phyloP scores from a whole-genome alignment of 805 yeast species.

The Lachancea meyersii region DNA sequence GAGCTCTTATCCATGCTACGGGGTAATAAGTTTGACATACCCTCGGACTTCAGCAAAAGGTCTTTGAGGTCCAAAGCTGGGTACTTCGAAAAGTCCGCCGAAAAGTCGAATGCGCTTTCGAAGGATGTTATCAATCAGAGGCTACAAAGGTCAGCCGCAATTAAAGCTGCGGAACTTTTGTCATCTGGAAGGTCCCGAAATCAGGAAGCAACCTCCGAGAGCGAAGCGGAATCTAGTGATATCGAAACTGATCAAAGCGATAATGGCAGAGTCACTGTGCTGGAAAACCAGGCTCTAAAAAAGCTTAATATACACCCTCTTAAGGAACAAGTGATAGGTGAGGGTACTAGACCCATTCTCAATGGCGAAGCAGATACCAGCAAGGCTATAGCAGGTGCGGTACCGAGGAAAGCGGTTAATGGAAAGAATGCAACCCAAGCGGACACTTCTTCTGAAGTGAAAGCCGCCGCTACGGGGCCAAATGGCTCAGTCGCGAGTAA shows the following conservation, averaged over 20 bases:
- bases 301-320: conserved; percentile 21
- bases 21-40: conserved; percentile 18
- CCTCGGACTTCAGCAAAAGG: conserved; percentile 9
- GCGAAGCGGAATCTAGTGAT: conserved; percentile 12
- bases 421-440: background rate
- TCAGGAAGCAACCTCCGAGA: conserved; percentile 7
- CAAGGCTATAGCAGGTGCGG: background rate
- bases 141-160: conserved; percentile 28
- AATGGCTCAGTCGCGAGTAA: too few relatives aligned
- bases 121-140: conserved; percentile 27
- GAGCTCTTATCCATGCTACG: conserved; percentile 26
- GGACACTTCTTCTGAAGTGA: too few relatives aligned
- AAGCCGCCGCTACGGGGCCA: too few relatives aligned
- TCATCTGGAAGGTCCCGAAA: conserved; percentile 15
- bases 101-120: conserved; percentile 27
- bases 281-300: conserved; percentile 15
- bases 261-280: conserved; percentile 12
- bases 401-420: background rate
- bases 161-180: conserved; percentile 25
- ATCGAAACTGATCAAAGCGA: conserved; percentile 18
- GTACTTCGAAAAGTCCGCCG: conserved; percentile 25
- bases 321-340: conserved; percentile 12
- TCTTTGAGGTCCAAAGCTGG: conserved; percentile 20
- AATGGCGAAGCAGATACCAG: background rate
- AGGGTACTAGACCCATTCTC: background rate